These are phyloP conservation scores for Pleurozium schreberi DNA, from an alignment of 225 moss, liverwort and hornwort species.

Conservation along the genomic window DNA sequence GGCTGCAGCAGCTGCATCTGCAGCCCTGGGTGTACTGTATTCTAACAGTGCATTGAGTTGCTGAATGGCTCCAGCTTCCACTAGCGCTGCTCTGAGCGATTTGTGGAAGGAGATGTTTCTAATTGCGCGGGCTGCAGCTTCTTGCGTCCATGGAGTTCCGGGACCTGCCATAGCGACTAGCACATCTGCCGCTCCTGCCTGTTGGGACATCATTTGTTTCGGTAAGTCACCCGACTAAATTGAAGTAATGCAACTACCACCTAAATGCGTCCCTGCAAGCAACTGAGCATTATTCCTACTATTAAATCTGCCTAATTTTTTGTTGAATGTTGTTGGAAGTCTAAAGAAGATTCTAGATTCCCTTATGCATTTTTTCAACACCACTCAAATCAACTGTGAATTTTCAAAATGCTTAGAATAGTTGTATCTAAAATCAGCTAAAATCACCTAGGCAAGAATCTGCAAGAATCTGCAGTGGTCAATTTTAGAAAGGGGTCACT, in stretches of 20 bases:
- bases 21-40: slow-evolving; percentile 43
- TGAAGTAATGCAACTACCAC: neutral
- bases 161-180: slow-evolving; percentile 42
- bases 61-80: slow-evolving; percentile 37
- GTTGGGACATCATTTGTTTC: neutral
- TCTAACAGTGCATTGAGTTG: slow-evolving; percentile 43
- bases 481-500: neutral
- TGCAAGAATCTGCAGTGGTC: neutral
- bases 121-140: slow-evolving; percentile 41
- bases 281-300: neutral
- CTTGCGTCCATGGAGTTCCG: slow-evolving; percentile 50
- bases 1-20: slow-evolving; percentile 34
- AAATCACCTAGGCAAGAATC: neutral
- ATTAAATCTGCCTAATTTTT: neutral
- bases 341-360: neutral
- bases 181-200: slow-evolving; percentile 39
- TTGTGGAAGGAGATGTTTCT: slow-evolving; percentile 39
- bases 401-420: neutral
- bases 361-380: too few species aligned
- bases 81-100: slow-evolving; percentile 14
- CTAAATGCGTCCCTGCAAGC: neutral
- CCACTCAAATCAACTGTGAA: neutral
- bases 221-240: neutral
- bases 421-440: neutral
- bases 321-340: neutral